Base-by-base conservation (phyloP, 352 stramenopile genomes). In the Pythium utonaiense region DNA sequence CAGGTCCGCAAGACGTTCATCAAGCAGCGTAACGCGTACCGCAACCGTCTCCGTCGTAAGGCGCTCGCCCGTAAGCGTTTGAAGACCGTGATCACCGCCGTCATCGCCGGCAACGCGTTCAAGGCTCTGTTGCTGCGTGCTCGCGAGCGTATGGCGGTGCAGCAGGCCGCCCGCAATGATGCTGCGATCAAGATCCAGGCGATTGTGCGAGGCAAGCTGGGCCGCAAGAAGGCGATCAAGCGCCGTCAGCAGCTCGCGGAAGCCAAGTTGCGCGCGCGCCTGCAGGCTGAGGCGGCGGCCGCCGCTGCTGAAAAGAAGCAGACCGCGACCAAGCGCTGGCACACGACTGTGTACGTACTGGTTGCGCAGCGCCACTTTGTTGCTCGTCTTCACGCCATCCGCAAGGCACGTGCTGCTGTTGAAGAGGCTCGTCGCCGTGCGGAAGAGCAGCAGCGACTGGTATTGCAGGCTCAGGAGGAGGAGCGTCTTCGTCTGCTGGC, bases 1-100 rank as follows among this genome's bases (percentile, higher is more conserved):
- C 73, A 81, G 19, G 75, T 93, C 24, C 83, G 84, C 41, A 93
- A 93, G 70, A 75, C 92, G 64, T 93, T 95, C 49, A 75, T 95
- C 30, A 73, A 73, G 31, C 52, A 56, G 33, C 86, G 86, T 17
- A 92, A 90, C 54, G 68, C 69, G 16, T 68, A 91, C 55, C 83
- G 86, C n/a, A 83, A 86, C 24, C 65, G 71, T 27, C 62, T 78
- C 67, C 80, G 78, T 33, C 83, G 83, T 30, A 85, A 91, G 77
- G 71, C 73, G 8, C 62, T 84, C 1, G 83, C 83, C 5, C 71
- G 75, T 22, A 93, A 91, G 71, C 82, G 83, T 49, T 88, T 78
- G 67, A 88, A 86, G 61, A 70, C 73, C 24, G 83, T 81, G 0
- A 81, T 93, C 34, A 69, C 70, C n/a, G 80, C 78, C 13, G 67